A percentile compares a stretch with the other conserved stretches of the same genome.
Evolutionary conservation across 768 basidiomycete genomes (phyloP).

Genomic region (Boletus vermiculosoides): DNA sequence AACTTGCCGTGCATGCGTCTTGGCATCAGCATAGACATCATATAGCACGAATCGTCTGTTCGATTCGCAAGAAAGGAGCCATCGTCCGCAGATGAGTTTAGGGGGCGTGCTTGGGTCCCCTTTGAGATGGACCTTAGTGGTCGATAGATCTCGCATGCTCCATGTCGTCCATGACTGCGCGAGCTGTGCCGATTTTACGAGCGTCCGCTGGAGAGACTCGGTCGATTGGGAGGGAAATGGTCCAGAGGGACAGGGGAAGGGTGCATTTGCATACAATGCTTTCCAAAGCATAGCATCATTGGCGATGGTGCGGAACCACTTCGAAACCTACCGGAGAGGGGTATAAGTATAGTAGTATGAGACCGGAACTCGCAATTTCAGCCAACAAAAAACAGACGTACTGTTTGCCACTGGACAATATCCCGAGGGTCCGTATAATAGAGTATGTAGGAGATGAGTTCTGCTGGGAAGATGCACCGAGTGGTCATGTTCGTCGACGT

Average conservation of each 20-base stretch:
- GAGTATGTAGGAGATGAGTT: not conserved
- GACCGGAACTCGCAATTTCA: not conserved
- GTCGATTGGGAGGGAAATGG: not conserved
- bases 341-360: not conserved
- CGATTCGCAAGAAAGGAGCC: not conserved
- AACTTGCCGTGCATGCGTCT: not conserved
- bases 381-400: not conserved
- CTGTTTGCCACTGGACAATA: not conserved
- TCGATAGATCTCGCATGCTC: not conserved
- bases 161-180: constrained; percentile 5
- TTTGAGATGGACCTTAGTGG: not conserved
- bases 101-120: fast-evolving
- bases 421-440: not conserved
- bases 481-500: not conserved
- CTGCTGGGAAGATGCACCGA: not conserved
- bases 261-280: not conserved
- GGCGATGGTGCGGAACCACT: not conserved
- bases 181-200: not conserved
- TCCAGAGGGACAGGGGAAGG: not conserved
- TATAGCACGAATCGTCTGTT: not conserved
- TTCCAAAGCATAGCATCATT: not conserved
- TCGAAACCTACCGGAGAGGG: constrained; percentile 6
- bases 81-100: constrained; percentile 3
- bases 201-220: not conserved
- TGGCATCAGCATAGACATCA: not conserved